phyloP scores from a whole-genome alignment of 2,329 filamentous ascomycete species.

The Nannizziopsis barbatae region DNA sequence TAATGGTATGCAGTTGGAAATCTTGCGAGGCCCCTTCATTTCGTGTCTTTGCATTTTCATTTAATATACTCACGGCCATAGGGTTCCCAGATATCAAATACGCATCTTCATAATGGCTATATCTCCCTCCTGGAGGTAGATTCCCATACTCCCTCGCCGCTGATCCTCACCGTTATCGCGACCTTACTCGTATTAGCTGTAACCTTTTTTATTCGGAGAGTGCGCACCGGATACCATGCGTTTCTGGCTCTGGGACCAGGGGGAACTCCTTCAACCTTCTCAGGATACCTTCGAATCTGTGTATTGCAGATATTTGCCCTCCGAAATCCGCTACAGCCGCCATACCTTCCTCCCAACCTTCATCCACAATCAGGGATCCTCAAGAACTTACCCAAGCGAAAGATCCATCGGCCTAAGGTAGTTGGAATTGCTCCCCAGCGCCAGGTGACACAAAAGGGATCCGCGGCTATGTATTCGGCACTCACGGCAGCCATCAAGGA shows the following conservation, averaged over 20 bases:
- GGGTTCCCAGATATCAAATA: neutral
- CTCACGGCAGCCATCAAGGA: constrained; percentile 45
- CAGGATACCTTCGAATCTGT: constrained; percentile 62
- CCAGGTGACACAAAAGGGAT: constrained; percentile 58
- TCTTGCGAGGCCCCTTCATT: neutral
- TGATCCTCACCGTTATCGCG: constrained; percentile 37
- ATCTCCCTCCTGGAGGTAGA: constrained; percentile 1
- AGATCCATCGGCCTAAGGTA: constrained; percentile 54
- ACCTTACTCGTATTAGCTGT: constrained; percentile 36
- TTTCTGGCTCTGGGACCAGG: constrained; percentile 70
- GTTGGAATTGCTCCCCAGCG: constrained; percentile 71
- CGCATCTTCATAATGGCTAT: neutral
- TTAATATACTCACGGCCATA: neutral
- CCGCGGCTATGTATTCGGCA: constrained; percentile 42
- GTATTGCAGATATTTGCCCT: constrained; percentile 61
- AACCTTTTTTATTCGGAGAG: constrained; percentile 47
- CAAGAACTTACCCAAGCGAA: constrained; percentile 48
- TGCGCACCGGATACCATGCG: constrained; percentile 50
- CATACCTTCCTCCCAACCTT: constrained; percentile 41
- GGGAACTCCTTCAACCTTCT: constrained; percentile 62
- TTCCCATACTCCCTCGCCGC: constrained; percentile 4
- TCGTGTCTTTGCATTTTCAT: neutral
- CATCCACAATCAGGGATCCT: constrained; percentile 52
- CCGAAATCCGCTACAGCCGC: constrained; percentile 55
- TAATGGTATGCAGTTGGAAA: constrained; percentile 3